These are phyloP conservation scores for Aphanomyces euteiches DNA, from an alignment of 352 stramenopile species.

Conservation along the genomic window DNA sequence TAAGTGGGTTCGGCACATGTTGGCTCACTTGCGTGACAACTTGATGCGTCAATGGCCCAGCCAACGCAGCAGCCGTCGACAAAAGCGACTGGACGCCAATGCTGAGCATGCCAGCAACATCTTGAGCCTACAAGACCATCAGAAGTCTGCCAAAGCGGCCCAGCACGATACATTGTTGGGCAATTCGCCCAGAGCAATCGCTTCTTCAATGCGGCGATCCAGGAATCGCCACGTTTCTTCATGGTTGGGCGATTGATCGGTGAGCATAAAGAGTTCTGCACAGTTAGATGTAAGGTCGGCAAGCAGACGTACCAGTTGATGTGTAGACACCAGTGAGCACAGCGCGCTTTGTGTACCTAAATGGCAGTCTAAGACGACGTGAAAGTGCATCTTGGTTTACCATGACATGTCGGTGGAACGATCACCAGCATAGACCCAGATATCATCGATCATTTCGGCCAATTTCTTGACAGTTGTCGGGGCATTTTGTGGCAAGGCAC, in stretches of 20 bases:
- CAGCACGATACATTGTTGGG: slow-evolving; percentile 58
- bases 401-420: slow-evolving; percentile 77
- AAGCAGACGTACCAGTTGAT: slow-evolving; percentile 39
- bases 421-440: slow-evolving; percentile 86
- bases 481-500: slow-evolving; percentile 69
- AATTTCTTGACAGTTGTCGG: slow-evolving; percentile 68
- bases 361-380: not conserved
- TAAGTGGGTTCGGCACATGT: slow-evolving; percentile 71
- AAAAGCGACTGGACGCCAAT: slow-evolving; percentile 75
- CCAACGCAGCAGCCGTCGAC: slow-evolving; percentile 70
- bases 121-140: slow-evolving; percentile 43
- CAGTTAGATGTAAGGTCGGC: not conserved
- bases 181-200: slow-evolving; percentile 69
- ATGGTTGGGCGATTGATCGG: slow-evolving; percentile 64
- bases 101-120: slow-evolving; percentile 71
- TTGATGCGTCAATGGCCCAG: slow-evolving; percentile 61
- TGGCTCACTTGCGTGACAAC: slow-evolving; percentile 62
- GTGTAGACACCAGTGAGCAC: slow-evolving; percentile 74
- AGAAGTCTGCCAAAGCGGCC: slow-evolving; percentile 24
- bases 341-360: slow-evolving; percentile 60
- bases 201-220: slow-evolving; percentile 77
- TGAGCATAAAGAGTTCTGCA: slow-evolving; percentile 78
- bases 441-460: slow-evolving; percentile 66
- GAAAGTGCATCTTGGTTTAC: slow-evolving; percentile 38
- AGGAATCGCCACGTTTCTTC: slow-evolving; percentile 79